Evolutionary conservation across 1,139 yeast species (phyloP).

Genomic region (Geotrichum citri-aurantii): DNA sequence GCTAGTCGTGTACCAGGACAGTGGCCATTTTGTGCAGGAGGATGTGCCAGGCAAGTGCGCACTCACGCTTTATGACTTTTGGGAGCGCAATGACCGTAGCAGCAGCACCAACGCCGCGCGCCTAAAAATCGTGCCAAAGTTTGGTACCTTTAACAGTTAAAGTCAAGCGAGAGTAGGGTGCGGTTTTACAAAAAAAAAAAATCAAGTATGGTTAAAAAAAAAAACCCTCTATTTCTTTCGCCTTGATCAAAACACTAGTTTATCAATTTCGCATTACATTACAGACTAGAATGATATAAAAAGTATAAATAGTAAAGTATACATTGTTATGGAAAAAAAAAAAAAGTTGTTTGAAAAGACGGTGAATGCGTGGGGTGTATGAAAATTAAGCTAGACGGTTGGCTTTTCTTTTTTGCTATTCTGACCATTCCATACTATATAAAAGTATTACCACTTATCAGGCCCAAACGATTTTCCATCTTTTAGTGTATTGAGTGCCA

Average conservation of each 20-base stretch:
- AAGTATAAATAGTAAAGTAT: not conserved
- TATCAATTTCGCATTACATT: not conserved
- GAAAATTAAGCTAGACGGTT: no score
- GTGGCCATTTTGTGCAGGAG: conserved; percentile 92
- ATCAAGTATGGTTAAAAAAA: no score
- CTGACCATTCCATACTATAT: no score
- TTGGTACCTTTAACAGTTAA: conserved; percentile 27
- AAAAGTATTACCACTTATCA: conserved; percentile 34
- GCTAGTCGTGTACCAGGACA: conserved; percentile 68
- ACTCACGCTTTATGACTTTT: conserved; percentile 42
- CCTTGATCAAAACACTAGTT: no score
- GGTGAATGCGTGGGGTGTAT: no score
- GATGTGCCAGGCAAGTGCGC: conserved; percentile 73
- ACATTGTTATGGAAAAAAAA: not conserved
- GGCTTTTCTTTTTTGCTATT: no score
- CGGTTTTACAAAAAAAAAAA: no score
- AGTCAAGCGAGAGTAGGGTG: no score
- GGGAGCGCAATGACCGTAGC: conserved; percentile 44
- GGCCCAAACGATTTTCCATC: conserved; percentile 39
- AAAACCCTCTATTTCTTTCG: no score
- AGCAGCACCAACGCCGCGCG: conserved; percentile 18
- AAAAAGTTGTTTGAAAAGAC: no score
- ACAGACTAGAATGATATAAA: not conserved
- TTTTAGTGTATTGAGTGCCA: conserved; percentile 27
- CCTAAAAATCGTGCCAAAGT: conserved; percentile 29